phyloP scores from a whole-genome alignment of 352 stramenopile species.

The Peronosclerospora sorghi region DNA sequence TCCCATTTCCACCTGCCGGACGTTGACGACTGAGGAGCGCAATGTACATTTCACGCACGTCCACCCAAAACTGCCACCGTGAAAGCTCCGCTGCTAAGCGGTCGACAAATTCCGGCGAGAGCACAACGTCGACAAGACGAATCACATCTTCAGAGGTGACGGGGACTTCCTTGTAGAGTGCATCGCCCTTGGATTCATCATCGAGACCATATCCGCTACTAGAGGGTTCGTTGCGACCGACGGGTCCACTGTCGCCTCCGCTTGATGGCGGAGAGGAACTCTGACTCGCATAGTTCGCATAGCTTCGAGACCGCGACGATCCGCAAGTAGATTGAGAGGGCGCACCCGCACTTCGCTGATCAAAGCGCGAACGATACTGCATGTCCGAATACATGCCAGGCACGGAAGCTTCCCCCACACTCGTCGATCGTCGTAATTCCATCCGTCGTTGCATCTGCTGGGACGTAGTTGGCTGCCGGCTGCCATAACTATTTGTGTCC shows the following conservation, averaged over 20 bases:
- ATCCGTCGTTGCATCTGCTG: constrained; percentile 8
- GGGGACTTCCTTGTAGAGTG: constrained; percentile 41
- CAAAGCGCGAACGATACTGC: constrained; percentile 18
- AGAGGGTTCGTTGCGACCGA: constrained; percentile 3
- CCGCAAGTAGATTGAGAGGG: constrained; percentile 9
- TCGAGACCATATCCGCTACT: constrained; percentile 19
- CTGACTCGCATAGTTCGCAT: constrained; percentile 21
- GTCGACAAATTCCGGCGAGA: constrained; percentile 64
- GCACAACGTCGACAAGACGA: constrained; percentile 57
- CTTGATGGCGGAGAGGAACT: constrained; percentile 23
- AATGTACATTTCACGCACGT: constrained; percentile 70
- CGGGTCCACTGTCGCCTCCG: constrained; percentile 16
- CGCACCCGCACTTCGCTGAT: constrained; percentile 7
- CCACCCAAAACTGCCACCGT: constrained; percentile 75
- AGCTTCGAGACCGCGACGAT: constrained; percentile 11
- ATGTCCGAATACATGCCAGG: constrained; percentile 5
- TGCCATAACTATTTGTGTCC: not conserved
- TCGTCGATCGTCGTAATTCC: constrained; percentile 8
- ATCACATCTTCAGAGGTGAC: constrained; percentile 70
- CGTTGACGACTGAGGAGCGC: constrained; percentile 29
- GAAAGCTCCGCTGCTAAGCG: constrained; percentile 47
- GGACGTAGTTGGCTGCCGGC: constrained; percentile 4
- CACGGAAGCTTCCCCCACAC: constrained; percentile 5
- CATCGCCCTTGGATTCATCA: constrained; percentile 25
- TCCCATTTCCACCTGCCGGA: constrained; percentile 1